phyloP scores from a whole-genome alignment of 495 filamentous ascomycete genomes.

The Collariella sp. region DNA sequence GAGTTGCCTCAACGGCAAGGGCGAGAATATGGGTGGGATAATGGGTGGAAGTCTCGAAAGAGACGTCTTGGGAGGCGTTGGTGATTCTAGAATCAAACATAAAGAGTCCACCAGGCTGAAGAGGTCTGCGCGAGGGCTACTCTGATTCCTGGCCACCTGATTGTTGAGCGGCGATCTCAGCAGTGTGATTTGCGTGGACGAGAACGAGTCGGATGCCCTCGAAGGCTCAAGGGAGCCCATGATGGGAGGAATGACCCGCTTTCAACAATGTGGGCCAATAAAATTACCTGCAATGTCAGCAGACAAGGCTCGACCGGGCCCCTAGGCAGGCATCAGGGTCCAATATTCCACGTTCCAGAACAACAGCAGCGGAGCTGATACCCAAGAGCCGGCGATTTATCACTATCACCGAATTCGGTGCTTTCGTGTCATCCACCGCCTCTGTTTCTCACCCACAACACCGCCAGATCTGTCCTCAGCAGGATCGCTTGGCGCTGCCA shows the following conservation, averaged over 20 bases:
- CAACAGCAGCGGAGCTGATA: background rate
- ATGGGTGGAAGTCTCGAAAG: background rate
- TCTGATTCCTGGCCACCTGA: background rate
- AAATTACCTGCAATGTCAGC: constrained; percentile 24
- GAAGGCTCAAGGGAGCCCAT: background rate
- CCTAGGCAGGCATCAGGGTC: constrained; percentile 5
- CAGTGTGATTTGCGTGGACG: background rate
- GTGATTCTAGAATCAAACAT: background rate
- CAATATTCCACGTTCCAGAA: background rate
- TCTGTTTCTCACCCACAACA: too few relatives aligned
- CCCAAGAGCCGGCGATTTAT: too few relatives aligned
- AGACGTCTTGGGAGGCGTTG: background rate
- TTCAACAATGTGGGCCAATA: constrained; percentile 13
- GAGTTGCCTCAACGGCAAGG: background rate
- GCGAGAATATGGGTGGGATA: background rate
- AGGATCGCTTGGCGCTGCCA: constrained; percentile 14
- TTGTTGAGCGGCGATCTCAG: background rate
- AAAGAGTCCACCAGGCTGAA: background rate
- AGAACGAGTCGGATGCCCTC: background rate
- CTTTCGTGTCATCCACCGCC: too few relatives aligned
- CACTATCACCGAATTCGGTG: too few relatives aligned
- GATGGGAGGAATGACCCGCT: constrained; percentile 7
- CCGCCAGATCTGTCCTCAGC: background rate
- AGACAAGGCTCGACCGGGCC: constrained; percentile 13
- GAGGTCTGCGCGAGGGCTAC: too few relatives aligned